phyloP scores from a whole-genome alignment of 2,329 filamentous ascomycete species.

The Madurella fahalii region DNA sequence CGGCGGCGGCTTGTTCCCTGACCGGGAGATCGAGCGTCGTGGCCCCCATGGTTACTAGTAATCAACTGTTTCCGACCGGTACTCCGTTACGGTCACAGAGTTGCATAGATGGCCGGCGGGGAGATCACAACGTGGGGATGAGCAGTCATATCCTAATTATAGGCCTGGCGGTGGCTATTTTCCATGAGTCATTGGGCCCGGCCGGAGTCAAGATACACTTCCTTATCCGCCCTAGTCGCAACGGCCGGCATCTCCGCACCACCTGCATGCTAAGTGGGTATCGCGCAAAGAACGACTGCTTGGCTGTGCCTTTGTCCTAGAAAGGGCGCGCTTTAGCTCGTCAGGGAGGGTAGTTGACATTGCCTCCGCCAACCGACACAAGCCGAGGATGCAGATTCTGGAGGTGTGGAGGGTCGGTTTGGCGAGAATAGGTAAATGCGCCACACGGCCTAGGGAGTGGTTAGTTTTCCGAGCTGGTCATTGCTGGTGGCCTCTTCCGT shows the following conservation, averaged over 20 bases:
- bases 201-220: neutral
- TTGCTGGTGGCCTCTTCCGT: no score
- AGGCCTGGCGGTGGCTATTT: neutral
- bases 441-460: no score
- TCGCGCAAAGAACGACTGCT: neutral
- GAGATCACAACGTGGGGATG: neutral
- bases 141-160: neutral
- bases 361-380: slow-evolving; percentile 9
- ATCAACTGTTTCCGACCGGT: neutral
- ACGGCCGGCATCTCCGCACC: neutral
- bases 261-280: neutral
- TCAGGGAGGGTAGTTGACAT: neutral
- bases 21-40: slow-evolving; percentile 11
- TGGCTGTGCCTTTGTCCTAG: neutral
- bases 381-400: neutral
- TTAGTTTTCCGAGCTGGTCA: no score
- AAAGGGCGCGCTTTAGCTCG: neutral
- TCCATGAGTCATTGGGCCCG: neutral
- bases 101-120: neutral
- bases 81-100: no score
- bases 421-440: no score
- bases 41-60: neutral
- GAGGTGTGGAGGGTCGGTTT: no score
- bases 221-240: neutral
- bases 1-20: slow-evolving; percentile 3